Percentiles rank a stretch among this genome's conserved stretches.
Conservation (phyloP, 306 rosid genomes). For the Styphnolobium japonicum region DNA sequence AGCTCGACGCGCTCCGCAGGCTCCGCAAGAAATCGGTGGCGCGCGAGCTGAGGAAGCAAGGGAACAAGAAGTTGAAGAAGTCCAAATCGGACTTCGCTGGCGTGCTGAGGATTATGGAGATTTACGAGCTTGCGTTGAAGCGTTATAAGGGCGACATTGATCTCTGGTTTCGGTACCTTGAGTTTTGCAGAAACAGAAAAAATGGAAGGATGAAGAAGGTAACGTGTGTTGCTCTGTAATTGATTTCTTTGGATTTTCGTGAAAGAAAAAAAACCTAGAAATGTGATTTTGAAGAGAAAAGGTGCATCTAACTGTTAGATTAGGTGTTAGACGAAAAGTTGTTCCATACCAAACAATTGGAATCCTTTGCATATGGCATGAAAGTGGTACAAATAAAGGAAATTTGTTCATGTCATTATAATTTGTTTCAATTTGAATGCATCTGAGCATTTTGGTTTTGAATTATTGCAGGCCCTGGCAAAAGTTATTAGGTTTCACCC, state of each 20-base stretch:
- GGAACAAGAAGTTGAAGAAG: slow-evolving; percentile 32
- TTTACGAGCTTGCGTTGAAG: slow-evolving; percentile 42
- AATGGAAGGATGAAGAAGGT: slow-evolving; percentile 91
- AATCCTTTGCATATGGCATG: no score
- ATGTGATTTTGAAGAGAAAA: no score
- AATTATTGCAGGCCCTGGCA: slow-evolving; percentile 62
- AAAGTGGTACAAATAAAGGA: neutral
- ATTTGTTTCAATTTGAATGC: neutral
- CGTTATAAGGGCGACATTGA: slow-evolving; percentile 45
- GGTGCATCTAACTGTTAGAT: no score
- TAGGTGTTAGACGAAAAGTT: no score
- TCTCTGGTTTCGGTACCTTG: slow-evolving; percentile 50
- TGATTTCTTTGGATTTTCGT: neutral
- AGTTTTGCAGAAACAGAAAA: slow-evolving; percentile 63
- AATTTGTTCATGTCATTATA: neutral
- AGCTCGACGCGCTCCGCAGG: slow-evolving; percentile 35
- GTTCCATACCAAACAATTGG: no score
- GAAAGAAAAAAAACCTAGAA: neutral
- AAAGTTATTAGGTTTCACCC: slow-evolving; percentile 81
- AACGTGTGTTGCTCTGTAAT: neutral
- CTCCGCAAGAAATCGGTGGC: slow-evolving; percentile 42
- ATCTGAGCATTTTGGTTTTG: neutral
- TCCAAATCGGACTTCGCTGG: slow-evolving; percentile 41
- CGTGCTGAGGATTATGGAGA: slow-evolving; percentile 20
- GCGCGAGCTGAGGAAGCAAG: slow-evolving; percentile 28